Evolutionary conservation across 1,284 basidiomycete genomes (phyloP), one percentile per base, ranked within the genome.

Genomic region (Cryptococcus sp.): DNA sequence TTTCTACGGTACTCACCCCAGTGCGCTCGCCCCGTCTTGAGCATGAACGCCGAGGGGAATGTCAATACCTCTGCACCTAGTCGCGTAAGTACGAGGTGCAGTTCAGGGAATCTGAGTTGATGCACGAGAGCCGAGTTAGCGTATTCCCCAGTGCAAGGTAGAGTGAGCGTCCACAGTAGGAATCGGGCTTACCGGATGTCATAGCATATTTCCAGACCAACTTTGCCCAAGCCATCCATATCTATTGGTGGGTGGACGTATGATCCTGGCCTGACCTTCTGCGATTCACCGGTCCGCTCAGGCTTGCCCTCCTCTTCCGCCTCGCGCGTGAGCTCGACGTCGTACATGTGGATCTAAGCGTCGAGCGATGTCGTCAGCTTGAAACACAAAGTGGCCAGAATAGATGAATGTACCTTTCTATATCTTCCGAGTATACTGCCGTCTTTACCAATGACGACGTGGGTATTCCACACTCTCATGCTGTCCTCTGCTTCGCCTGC

Each of bases 181-280:
- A 3, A n/a, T 5, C 10, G 11, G 42, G 42, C 59, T 41, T 44
- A 77, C 54, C 82, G 73, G 20, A 83, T 66, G 62, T 84, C 83
- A 69, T 82, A 84, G 72, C 82, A 84, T 6, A 82, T 83, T 58
- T 82, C 70, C n/a, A 83, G 63, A 10, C 81, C 78, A 40, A 80
- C 65, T 15, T 75, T 77, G 15, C 82, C 82, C 11, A 82, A 53
- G 0, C 77, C 67, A 2, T 63, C 49, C 0, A 79, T 58, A 4
- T 77, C 73, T 1, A 75, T 57, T 5, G 74, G 65, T 0, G 65
- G 64, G 1, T 65, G 62, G 44, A 83, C 68, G 3, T 61, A 48
- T 4, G 64, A 54, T 0, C 82, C 82, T 15, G 65, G 67, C 4
- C 80, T 65, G 0, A 82, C 67, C 0, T 74, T 62, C 39, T 70